Evolutionary conservation across 2,329 filamentous ascomycete genomes (phyloP).

Genomic region (Fusarium staphyleae): DNA sequence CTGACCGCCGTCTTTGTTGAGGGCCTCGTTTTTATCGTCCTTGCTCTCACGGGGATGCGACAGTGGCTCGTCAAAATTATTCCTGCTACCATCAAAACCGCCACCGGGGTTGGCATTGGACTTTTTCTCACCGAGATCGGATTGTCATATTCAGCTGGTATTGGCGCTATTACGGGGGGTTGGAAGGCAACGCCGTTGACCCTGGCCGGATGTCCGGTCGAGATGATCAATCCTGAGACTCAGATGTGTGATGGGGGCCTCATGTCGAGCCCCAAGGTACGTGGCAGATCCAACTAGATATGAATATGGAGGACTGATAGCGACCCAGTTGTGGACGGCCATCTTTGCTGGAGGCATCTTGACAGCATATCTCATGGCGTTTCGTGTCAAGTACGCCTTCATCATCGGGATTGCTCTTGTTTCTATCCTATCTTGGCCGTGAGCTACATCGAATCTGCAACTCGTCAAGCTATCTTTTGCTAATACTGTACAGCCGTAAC

Average conservation of each 20-base stretch:
- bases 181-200: constrained; percentile 67
- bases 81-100: constrained; percentile 80
- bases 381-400: constrained; percentile 81
- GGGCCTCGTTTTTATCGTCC: constrained; percentile 77
- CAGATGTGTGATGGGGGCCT: constrained; percentile 33
- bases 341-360: constrained; percentile 81
- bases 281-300: neutral
- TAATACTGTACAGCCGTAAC: constrained; percentile 11
- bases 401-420: constrained; percentile 80
- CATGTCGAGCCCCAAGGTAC: constrained; percentile 33
- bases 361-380: constrained; percentile 78
- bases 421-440: constrained; percentile 83
- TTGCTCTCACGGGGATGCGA: constrained; percentile 78
- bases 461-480: rapidly evolving
- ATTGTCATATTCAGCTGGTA: constrained; percentile 76
- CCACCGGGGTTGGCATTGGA: constrained; percentile 80
- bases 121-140: constrained; percentile 76
- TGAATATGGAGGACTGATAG: neutral
- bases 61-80: constrained; percentile 84
- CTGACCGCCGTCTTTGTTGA: constrained; percentile 84
- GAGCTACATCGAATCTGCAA: constrained; percentile 41
- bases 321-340: constrained; percentile 70
- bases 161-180: constrained; percentile 74
- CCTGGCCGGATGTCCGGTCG: constrained; percentile 68
- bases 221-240: constrained; percentile 17